These are phyloP conservation scores for Boletus subparvulus DNA, from an alignment of 768 basidiomycete species.

Conservation along the genomic window DNA sequence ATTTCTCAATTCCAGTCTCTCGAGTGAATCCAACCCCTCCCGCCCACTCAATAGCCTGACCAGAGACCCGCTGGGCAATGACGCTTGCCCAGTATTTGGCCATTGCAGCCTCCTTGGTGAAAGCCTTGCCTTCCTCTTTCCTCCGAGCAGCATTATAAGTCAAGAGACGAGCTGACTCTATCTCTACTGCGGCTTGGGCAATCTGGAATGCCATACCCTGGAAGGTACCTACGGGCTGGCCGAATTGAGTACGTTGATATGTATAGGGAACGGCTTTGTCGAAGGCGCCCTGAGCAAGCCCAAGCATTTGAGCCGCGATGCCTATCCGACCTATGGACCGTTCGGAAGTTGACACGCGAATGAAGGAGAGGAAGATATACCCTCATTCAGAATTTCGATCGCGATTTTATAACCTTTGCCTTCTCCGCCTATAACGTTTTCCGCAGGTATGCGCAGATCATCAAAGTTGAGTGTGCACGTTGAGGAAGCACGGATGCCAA, in stretches of 20 bases:
- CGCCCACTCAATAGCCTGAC: slow-evolving; percentile 93
- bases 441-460: slow-evolving; percentile 79
- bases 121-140: slow-evolving; percentile 85
- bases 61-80: slow-evolving; percentile 85
- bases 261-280: slow-evolving; percentile 95
- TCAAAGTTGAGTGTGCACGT: slow-evolving; percentile 96
- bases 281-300: slow-evolving; percentile 96
- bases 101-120: slow-evolving; percentile 96
- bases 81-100: slow-evolving; percentile 92
- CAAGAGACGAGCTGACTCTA: slow-evolving; percentile 85
- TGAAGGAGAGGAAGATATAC: slow-evolving; percentile 28
- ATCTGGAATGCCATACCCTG: slow-evolving; percentile 97
- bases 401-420: slow-evolving; percentile 96
- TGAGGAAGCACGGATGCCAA: slow-evolving; percentile 94
- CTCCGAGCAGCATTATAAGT: slow-evolving; percentile 96
- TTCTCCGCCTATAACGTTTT: slow-evolving; percentile 89
- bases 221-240: slow-evolving; percentile 89
- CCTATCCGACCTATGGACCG: slow-evolving; percentile 73
- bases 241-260: slow-evolving; percentile 92
- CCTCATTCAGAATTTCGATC: slow-evolving; percentile 96
- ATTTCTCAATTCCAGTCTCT: slow-evolving; percentile 96
- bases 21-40: slow-evolving; percentile 92
- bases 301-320: slow-evolving; percentile 98
- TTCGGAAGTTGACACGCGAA: not conserved
- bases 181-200: slow-evolving; percentile 83